Base-by-base conservation (phyloP, 169 alveolate species). In the Plasmodium blacklocki region DNA sequence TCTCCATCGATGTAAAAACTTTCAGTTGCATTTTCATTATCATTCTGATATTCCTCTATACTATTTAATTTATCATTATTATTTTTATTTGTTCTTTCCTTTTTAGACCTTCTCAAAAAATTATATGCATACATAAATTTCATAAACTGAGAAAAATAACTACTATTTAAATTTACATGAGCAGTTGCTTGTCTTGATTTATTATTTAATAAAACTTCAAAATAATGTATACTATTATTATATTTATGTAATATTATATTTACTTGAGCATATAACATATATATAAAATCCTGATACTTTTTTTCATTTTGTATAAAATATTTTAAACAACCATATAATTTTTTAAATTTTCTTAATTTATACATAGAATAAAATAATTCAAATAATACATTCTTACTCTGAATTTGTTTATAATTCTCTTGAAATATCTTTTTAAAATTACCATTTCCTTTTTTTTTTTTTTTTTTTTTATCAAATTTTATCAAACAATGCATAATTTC, bases 281-380 rank as follows among this genome's bases (percentile, higher is more conserved):
- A 52, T 14, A 83, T 19, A 83, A 68, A 83, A 15, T 67, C 63
- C n/a, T 70, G 56, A 45, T 32, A 18, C 14, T 56, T 47, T 0
- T 67, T 19, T 83, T 83, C 91, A 29, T 83, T 32, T 49, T 83
- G 86, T 47, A 49, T 1, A 14, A 56, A 23, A 62, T 68, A 83
- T 15, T 83, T 83, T 60, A 83, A 70, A 39, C 86, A 83, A 15
- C 86, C 91, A 70, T 58, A 68, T 18, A 83, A 66, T 63, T 83
- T 83, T 58, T 83, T 83, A 56, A 54, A 72, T 63, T 56, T 54
- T 15, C 59, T 43, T 63, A 83, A 58, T 70, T 83, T 83, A 62
- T 83, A 83, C 66, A 83, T 54, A 59, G 74, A 83, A 58, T 83
- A 83, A 72, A 83, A 83, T 3, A 83, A 63, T 72, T 83, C 91